Evolutionary conservation across 108 stramenopile species (phyloP).

Genomic region (Skeletonema tropicum): DNA sequence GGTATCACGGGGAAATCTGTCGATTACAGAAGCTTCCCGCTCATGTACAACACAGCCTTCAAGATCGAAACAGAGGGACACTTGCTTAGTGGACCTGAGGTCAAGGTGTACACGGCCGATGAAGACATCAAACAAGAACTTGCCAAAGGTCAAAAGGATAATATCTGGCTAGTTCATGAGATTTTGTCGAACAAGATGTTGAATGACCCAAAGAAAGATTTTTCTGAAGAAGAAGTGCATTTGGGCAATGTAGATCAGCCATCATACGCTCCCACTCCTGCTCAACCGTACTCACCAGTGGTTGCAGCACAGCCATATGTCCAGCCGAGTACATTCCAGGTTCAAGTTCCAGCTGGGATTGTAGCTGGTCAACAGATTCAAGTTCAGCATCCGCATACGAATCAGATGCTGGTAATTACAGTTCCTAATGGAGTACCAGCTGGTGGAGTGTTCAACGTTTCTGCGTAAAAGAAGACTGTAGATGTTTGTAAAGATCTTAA

Average conservation of each 20-base stretch:
- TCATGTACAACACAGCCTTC: slow-evolving; percentile 52
- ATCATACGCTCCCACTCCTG: background rate
- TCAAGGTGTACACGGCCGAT: slow-evolving; percentile 46
- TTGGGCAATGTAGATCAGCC: background rate
- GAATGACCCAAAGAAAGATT: slow-evolving; percentile 15
- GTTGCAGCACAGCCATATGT: slow-evolving; percentile 2
- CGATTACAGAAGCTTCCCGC: slow-evolving; percentile 65
- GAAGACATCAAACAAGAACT: slow-evolving; percentile 47
- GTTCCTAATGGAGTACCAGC: slow-evolving; percentile 9
- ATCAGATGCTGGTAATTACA: slow-evolving; percentile 3
- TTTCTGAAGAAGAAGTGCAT: slow-evolving; percentile 17
- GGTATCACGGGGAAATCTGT: slow-evolving; percentile 65
- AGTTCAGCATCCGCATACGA: slow-evolving; percentile 2
- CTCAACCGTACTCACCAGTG: background rate
- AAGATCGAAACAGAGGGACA: slow-evolving; percentile 68
- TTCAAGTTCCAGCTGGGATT: slow-evolving; percentile 7
- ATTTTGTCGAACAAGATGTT: slow-evolving; percentile 42
- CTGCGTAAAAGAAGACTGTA: background rate
- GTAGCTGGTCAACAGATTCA: slow-evolving; percentile 7
- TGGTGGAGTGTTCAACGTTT: slow-evolving; percentile 9
- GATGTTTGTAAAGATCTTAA: too few relatives aligned
- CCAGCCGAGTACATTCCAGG: slow-evolving; percentile 2
- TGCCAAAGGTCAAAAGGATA: slow-evolving; percentile 39
- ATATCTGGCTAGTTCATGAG: slow-evolving; percentile 47
- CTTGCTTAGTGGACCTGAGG: slow-evolving; percentile 43